Percentiles rank a stretch among this genome's conserved stretches.
These are phyloP conservation scores for Amyloporia xantha DNA, from an alignment of 768 basidiomycete genomes.

Conservation along the genomic window DNA sequence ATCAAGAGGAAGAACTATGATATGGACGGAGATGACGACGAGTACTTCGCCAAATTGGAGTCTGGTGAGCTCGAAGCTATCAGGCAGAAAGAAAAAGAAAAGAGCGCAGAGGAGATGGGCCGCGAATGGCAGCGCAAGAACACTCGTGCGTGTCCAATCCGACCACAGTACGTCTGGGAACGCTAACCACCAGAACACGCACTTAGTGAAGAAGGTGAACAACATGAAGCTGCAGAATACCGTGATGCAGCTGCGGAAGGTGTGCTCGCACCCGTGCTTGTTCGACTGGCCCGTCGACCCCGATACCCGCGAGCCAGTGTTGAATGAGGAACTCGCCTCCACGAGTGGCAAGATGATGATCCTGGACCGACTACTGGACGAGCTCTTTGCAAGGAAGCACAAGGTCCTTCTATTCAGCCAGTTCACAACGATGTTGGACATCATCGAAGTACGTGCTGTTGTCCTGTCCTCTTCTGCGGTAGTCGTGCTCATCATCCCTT, in stretches of 20 bases:
- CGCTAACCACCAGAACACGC: neutral
- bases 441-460: constrained; percentile 70
- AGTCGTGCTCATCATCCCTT: neutral
- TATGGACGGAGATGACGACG: constrained; percentile 53
- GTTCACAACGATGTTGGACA: constrained; percentile 94
- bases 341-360: constrained; percentile 97
- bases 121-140: constrained; percentile 51
- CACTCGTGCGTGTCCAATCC: constrained; percentile 41
- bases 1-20: constrained; percentile 38
- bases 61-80: constrained; percentile 34
- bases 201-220: constrained; percentile 73
- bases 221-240: constrained; percentile 89
- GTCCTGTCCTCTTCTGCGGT: neutral
- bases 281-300: constrained; percentile 79
- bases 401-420: constrained; percentile 89
- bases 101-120: constrained; percentile 47
- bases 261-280: constrained; percentile 88
- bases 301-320: constrained; percentile 48
- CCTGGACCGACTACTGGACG: constrained; percentile 79
- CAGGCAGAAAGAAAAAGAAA: constrained; percentile 31
- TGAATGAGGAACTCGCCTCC: constrained; percentile 77
- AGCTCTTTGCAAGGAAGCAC: constrained; percentile 71
- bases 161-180: too few species aligned
- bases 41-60: constrained; percentile 59
- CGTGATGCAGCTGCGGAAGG: constrained; percentile 95